Evolutionary conservation across 2,329 filamentous ascomycete species (phyloP).

Genomic region (Aphanocladium album): DNA sequence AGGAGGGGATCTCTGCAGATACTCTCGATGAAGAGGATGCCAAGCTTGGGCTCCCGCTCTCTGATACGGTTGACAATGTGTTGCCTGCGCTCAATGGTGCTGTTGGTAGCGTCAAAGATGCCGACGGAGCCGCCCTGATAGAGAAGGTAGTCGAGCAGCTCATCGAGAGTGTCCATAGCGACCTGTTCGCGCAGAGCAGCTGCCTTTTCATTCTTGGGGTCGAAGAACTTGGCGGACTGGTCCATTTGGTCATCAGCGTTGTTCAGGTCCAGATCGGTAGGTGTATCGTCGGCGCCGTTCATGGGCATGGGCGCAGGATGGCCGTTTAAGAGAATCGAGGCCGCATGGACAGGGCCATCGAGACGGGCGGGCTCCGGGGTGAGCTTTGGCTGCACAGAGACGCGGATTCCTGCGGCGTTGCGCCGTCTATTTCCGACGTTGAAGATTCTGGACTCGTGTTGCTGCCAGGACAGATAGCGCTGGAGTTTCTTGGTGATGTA

Average conservation of each 20-base stretch:
- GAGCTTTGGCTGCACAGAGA: conserved; percentile 29
- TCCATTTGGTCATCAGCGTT: conserved; percentile 47
- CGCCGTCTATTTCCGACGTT: conserved; percentile 92
- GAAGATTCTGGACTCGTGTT: conserved; percentile 94
- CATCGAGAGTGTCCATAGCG: conserved; percentile 86
- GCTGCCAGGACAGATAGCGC: conserved; percentile 92
- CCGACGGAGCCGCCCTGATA: conserved; percentile 79
- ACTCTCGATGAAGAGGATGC: conserved; percentile 92
- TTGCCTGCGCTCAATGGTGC: conserved; percentile 79
- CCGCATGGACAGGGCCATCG: conserved; percentile 46
- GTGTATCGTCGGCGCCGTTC: conserved; percentile 29
- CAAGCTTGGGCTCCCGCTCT: conserved; percentile 75
- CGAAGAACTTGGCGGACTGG: conserved; percentile 90
- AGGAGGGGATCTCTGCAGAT: conserved; percentile 81
- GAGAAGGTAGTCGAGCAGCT: conserved; percentile 85
- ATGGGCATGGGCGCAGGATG: conserved; percentile 32
- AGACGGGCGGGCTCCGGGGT: conserved; percentile 31
- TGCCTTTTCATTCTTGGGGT: conserved; percentile 79
- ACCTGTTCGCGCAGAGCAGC: conserved; percentile 84
- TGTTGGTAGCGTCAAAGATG: conserved; percentile 96
- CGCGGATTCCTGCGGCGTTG: conserved; percentile 60
- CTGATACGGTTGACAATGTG: conserved; percentile 80
- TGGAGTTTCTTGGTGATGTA: conserved; percentile 99
- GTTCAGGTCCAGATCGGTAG: conserved; percentile 34
- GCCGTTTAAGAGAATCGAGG: conserved; percentile 55